Evolutionary conservation across 306 rosid genomes (phyloP).

Genomic region (Cucumis cinereus): DNA sequence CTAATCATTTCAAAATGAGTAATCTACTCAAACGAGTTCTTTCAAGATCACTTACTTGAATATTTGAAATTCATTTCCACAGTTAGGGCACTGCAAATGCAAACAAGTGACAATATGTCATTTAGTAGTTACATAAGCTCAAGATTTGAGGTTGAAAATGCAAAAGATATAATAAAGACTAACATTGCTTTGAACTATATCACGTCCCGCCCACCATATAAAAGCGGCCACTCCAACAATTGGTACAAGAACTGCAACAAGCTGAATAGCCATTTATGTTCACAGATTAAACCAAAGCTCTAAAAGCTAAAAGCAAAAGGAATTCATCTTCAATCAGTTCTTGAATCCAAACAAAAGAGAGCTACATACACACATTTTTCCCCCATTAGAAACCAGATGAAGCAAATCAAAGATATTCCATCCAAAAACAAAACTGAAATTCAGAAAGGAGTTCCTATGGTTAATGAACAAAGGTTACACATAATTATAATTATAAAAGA

Average conservation of each 20-base stretch:
- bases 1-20: neutral
- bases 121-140: neutral
- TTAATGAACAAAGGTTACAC: too few relatives aligned
- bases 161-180: constrained; percentile 23
- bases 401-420: neutral
- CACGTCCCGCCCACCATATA: constrained; percentile 96
- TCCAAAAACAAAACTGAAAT: neutral
- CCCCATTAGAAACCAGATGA: neutral
- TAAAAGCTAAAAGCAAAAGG: too few relatives aligned
- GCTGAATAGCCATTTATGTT: constrained; percentile 31
- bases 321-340: neutral
- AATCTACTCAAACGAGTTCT: neutral
- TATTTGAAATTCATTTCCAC: constrained; percentile 89
- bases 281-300: constrained; percentile 3
- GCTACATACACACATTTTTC: neutral
- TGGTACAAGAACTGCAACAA: constrained; percentile 68
- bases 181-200: constrained; percentile 80
- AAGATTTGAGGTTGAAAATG: constrained; percentile 9
- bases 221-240: constrained; percentile 83
- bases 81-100: constrained; percentile 84
- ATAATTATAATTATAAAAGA: neutral
- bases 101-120: neutral
- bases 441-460: neutral
- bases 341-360: neutral
- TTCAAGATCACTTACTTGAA: constrained; percentile 61